Evolutionary conservation across 352 stramenopile genomes (phyloP).

Genomic region (Blastocystis sp.): DNA sequence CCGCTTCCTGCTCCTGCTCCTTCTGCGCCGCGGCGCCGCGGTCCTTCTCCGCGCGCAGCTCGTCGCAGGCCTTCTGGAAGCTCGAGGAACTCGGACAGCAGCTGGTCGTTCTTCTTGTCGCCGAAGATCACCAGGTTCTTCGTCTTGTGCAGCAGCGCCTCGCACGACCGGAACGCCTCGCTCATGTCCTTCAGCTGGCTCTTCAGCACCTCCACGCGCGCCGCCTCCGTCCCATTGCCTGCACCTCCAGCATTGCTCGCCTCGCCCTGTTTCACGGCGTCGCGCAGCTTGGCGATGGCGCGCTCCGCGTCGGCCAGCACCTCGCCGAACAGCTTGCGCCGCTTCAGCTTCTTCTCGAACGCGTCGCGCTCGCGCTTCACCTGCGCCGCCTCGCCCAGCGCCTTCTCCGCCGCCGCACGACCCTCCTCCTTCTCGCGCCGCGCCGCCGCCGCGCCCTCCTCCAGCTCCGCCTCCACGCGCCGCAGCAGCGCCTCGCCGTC

Average conservation of each 20-base stretch:
- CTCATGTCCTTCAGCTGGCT: slow-evolving; percentile 53
- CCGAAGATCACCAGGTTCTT: slow-evolving; percentile 52
- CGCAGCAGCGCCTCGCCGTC: neutral
- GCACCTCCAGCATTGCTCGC: neutral
- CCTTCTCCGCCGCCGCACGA: neutral
- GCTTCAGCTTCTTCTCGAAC: slow-evolving; percentile 61
- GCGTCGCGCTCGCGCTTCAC: slow-evolving; percentile 19
- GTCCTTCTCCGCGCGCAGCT: neutral
- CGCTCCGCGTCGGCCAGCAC: neutral
- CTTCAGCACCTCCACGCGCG: slow-evolving; percentile 9
- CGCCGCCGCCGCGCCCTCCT: neutral
- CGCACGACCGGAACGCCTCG: neutral
- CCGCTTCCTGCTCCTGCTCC: neutral
- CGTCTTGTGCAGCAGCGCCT: slow-evolving; percentile 37
- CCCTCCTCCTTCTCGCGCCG: slow-evolving; percentile 8
- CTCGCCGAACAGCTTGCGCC: slow-evolving; percentile 45
- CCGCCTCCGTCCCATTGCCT: neutral
- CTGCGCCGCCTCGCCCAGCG: neutral
- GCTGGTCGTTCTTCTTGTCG: slow-evolving; percentile 65
- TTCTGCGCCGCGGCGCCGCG: neutral
- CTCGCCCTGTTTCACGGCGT: neutral
- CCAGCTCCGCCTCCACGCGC: slow-evolving; percentile 17
- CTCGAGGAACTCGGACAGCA: slow-evolving; percentile 7
- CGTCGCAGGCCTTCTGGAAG: slow-evolving; percentile 20
- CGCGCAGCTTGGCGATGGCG: slow-evolving; percentile 4